These are phyloP conservation scores for Suillus weaverae DNA, from an alignment of 768 basidiomycete genomes.

Conservation along the genomic window DNA sequence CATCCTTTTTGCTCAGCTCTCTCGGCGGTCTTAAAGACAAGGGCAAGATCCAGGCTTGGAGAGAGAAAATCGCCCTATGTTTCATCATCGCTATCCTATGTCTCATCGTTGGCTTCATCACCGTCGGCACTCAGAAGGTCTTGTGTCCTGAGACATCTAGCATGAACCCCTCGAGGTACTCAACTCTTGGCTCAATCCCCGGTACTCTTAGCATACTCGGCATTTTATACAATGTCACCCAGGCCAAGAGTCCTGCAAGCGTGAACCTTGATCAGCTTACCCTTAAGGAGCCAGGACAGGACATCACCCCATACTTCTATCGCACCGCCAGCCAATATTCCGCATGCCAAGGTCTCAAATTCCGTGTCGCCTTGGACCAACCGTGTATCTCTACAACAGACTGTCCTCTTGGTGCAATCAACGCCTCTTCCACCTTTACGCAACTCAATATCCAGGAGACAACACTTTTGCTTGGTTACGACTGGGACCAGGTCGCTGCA, in stretches of 20 bases:
- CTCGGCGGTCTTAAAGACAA: constrained; percentile 82
- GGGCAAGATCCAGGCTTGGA: constrained; percentile 85
- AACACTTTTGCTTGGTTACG: constrained; percentile 74
- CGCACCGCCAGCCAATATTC: constrained; percentile 67
- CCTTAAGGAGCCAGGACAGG: constrained; percentile 66
- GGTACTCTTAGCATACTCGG: constrained; percentile 80
- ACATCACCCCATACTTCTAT: constrained; percentile 86
- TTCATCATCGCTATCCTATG: constrained; percentile 82
- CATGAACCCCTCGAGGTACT: constrained; percentile 43
- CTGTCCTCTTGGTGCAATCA: constrained; percentile 69
- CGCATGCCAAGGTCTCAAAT: constrained; percentile 60
- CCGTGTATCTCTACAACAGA: constrained; percentile 62
- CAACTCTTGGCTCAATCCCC: constrained; percentile 53
- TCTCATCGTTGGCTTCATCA: constrained; percentile 81
- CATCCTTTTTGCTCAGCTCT: constrained; percentile 68
- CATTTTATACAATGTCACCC: constrained; percentile 69
- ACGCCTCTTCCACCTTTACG: constrained; percentile 53
- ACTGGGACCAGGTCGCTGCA: constrained; percentile 84
- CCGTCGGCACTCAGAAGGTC: constrained; percentile 90
- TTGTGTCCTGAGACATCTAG: constrained; percentile 71
- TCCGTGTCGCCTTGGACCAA: constrained; percentile 68
- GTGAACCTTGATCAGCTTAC: constrained; percentile 63
- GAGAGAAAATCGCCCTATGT: constrained; percentile 94
- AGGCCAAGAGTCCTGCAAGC: constrained; percentile 41
- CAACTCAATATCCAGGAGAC: constrained; percentile 69